A percentile compares a stretch with the other conserved stretches of the same genome.
These are phyloP conservation scores for Arxiozyma bovina DNA, from an alignment of 1,139 yeast species.

Conservation along the genomic window DNA sequence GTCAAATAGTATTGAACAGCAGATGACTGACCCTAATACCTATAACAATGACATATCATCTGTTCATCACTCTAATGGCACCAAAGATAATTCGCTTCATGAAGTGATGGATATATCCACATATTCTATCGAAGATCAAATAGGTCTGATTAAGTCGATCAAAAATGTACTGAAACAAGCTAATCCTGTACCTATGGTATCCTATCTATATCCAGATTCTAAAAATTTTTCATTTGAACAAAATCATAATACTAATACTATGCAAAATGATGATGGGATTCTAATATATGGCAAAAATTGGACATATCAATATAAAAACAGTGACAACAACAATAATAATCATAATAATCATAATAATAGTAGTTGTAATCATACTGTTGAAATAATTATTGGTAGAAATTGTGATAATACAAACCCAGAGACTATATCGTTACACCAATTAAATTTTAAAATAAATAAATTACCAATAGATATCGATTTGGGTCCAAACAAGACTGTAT, in stretches of 20 bases:
- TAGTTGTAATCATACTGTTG: conserved; percentile 12
- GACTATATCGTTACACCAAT: background rate
- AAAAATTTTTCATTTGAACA: background rate
- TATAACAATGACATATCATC: background rate
- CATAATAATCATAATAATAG: background rate
- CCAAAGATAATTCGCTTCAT: background rate
- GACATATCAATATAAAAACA: conserved; percentile 48
- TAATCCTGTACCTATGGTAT: conserved; percentile 35
- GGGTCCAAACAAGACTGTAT: conserved; percentile 92
- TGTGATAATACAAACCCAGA: conserved; percentile 39
- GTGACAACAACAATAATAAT: background rate
- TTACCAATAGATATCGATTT: conserved; percentile 65
- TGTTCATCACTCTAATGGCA: background rate
- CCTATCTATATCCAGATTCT: conserved; percentile 18
- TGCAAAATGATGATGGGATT: background rate
- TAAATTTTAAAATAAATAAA: background rate
- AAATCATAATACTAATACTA: too few relatives aligned
- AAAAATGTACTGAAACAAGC: conserved; percentile 38
- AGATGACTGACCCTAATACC: background rate
- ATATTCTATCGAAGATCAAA: conserved; percentile 10
- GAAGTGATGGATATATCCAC: conserved; percentile 1
- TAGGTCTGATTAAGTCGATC: conserved; percentile 37
- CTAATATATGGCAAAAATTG: conserved; percentile 82
- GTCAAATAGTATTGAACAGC: background rate
- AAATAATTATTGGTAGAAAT: conserved; percentile 72